A percentile compares a stretch with the other conserved stretches of the same genome.
Conservation (phyloP, 805 yeast genomes). For the Metschnikowia santaceciliae region DNA sequence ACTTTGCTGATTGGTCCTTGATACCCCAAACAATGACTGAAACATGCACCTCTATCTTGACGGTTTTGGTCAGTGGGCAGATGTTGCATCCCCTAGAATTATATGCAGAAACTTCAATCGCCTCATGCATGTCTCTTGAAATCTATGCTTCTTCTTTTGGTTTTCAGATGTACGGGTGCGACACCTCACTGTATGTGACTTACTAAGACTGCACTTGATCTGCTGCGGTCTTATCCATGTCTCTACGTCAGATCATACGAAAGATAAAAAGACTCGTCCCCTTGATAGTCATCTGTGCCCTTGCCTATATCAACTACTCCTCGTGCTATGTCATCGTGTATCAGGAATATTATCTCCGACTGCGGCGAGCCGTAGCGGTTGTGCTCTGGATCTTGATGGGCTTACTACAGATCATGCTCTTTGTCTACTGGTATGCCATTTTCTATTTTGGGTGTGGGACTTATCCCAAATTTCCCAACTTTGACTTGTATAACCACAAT, state of each 20-base stretch:
- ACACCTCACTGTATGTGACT: too few species aligned
- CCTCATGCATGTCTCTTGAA: not conserved
- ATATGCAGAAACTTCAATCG: not conserved
- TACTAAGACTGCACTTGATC: not conserved
- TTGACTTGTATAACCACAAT: slow-evolving; percentile 22
- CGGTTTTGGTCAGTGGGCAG: not conserved
- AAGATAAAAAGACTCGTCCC: slow-evolving; percentile 6
- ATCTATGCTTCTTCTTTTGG: not conserved
- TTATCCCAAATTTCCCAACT: slow-evolving; percentile 34
- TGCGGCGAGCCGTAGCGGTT: slow-evolving; percentile 11
- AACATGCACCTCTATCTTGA: not conserved
- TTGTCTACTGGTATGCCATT: slow-evolving; percentile 43
- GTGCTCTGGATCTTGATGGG: slow-evolving; percentile 15
- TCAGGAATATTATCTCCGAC: slow-evolving; percentile 9
- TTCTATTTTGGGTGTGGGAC: slow-evolving; percentile 57
- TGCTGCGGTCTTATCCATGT: not conserved
- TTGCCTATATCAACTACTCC: slow-evolving; percentile 13
- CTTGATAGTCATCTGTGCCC: slow-evolving; percentile 2
- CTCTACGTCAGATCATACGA: not conserved
- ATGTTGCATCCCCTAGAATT: not conserved
- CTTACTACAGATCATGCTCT: slow-evolving; percentile 4
- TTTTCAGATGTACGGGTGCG: not conserved
- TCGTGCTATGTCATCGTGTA: slow-evolving; percentile 14
- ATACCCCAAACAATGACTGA: not conserved
- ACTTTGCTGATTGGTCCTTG: not conserved